Percentiles rank a stretch among this genome's conserved stretches.
Conservation (phyloP, 2,329 filamentous ascomycete genomes). For the Diaporthe sp. region DNA sequence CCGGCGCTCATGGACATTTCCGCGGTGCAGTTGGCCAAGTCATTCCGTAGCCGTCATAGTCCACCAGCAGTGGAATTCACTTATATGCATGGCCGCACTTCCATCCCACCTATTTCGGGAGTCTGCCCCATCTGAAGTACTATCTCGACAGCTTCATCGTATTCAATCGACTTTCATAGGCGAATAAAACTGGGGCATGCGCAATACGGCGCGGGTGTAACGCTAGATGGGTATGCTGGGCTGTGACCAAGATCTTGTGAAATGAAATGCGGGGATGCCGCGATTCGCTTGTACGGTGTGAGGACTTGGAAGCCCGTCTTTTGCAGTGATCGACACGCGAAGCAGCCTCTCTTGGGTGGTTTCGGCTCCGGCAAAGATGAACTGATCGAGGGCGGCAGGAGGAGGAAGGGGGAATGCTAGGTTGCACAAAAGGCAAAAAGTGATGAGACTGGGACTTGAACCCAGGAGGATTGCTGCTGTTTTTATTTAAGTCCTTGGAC, state of each 20-base stretch:
- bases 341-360: background rate
- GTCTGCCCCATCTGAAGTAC: background rate
- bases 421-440: no score
- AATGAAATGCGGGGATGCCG: constrained; percentile 18
- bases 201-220: constrained; percentile 5
- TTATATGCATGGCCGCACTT: background rate
- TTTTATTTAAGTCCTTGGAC: no score
- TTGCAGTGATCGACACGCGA: background rate
- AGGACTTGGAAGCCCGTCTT: background rate
- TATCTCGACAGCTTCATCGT: background rate
- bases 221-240: background rate
- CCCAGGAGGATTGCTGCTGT: no score
- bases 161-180: background rate
- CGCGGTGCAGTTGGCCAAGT: background rate
- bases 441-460: no score
- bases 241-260: background rate
- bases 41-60: background rate
- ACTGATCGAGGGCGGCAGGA: background rate
- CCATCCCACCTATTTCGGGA: background rate
- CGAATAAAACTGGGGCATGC: constrained; percentile 2
- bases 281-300: constrained; percentile 7
- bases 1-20: background rate
- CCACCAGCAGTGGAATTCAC: background rate
- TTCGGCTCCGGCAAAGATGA: background rate
- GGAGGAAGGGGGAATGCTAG: background rate